These are phyloP conservation scores for Fusarium metavorans DNA, from an alignment of 2,329 filamentous ascomycete genomes.

Conservation along the genomic window DNA sequence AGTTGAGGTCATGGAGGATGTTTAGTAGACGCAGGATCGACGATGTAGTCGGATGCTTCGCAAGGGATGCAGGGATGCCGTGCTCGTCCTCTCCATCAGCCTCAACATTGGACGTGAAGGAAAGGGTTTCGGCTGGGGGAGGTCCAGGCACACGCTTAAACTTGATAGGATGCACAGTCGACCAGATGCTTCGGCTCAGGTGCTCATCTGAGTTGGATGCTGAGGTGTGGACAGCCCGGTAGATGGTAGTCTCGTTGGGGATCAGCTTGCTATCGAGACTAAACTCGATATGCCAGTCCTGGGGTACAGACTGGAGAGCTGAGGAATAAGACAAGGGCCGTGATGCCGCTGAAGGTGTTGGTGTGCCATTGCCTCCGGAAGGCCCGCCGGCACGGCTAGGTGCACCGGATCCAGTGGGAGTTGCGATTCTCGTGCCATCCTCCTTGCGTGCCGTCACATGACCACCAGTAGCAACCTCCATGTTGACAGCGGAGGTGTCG, in stretches of 20 bases:
- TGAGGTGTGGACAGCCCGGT: slow-evolving; percentile 86
- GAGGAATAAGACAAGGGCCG: slow-evolving; percentile 85
- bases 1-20: slow-evolving; percentile 91
- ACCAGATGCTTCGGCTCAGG: slow-evolving; percentile 85
- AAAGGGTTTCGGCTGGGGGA: slow-evolving; percentile 77
- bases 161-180: slow-evolving; percentile 88
- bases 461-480: slow-evolving; percentile 88
- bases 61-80: slow-evolving; percentile 81
- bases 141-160: slow-evolving; percentile 89
- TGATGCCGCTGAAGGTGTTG: slow-evolving; percentile 66
- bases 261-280: slow-evolving; percentile 86
- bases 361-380: slow-evolving; percentile 56
- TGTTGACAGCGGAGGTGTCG: slow-evolving; percentile 86
- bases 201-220: slow-evolving; percentile 69
- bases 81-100: slow-evolving; percentile 65
- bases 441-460: slow-evolving; percentile 93
- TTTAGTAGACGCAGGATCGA: slow-evolving; percentile 90
- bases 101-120: slow-evolving; percentile 65
- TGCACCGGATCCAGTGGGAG: slow-evolving; percentile 73
- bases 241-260: slow-evolving; percentile 93
- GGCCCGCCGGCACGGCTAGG: slow-evolving; percentile 57
- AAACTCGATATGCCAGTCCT: slow-evolving; percentile 99
- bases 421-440: slow-evolving; percentile 87
- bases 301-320: slow-evolving; percentile 81
- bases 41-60: slow-evolving; percentile 85